Base-by-base conservation (phyloP, 305 asterid genomes). In the Fraxinus baroniana region DNA sequence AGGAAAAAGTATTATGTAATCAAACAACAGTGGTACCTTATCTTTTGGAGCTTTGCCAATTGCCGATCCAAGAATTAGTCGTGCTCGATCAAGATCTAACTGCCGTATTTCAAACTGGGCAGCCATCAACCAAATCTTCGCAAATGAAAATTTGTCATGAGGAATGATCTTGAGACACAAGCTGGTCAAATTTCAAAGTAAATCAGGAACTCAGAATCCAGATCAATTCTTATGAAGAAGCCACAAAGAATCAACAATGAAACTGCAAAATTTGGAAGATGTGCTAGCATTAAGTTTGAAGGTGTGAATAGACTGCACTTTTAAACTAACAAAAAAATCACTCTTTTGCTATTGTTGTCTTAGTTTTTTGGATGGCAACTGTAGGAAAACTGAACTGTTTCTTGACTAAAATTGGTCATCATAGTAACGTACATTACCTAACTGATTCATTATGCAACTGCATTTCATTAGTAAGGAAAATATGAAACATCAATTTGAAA, bases 21-120 rank as follows among this genome's bases (percentile, higher is more conserved):
- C 20, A 60, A 57, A 74, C 60, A 64, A 49, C 36, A 13, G 64
- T 7, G 76, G 70, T 84, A 90, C 93, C 94, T 94, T 95, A 87
- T 95, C 98, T 86, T 95, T 95, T 76, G 98, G 97, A 86, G 98
- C 93, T 93, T 44, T 92, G 77, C 98, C 99, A 86, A 94, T 91
- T 15, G 98, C 99, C 33, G 90, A 85, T 71, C 99, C 99, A 87
- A 95, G 92, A 74, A 90, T 91, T 78, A 83, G 79, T 1, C 96
- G 89, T 3, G 98, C 98, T 41, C 91, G 93, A 68, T 91, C 92
- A 77, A 94, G 89, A 86, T 91, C 80, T 82, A 90, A 78, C 76
- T 91, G 97, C 7, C 97, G 92, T 46, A 94, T 91, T 84, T 91
- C 98, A 36, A 91, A 93, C 86, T 94, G 92, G 3, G 97, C 95